phyloP scores from a whole-genome alignment of 768 basidiomycete species.

The Pleurotus giganteus region DNA sequence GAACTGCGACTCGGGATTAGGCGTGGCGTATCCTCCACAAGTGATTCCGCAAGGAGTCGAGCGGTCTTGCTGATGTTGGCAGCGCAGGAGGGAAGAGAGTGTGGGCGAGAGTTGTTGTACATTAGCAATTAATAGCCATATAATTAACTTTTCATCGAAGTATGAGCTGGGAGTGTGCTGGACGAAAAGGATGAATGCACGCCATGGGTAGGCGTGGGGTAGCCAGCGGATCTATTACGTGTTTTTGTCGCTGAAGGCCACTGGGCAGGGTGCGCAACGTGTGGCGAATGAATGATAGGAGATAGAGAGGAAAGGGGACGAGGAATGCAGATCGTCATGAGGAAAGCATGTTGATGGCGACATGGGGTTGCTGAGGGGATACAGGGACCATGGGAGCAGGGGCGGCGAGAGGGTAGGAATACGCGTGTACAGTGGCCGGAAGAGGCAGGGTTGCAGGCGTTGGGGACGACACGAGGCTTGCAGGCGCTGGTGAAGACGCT shows the following conservation, averaged over 20 bases:
- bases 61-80: no score
- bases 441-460: not conserved
- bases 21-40: no score
- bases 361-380: constrained; percentile 1
- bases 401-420: not conserved
- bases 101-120: not conserved
- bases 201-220: not conserved
- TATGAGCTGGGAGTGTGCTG: not conserved
- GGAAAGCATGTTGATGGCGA: not conserved
- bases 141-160: constrained; percentile 8
- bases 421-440: not conserved
- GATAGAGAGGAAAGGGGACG: not conserved
- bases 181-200: not conserved
- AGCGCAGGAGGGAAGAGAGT: not conserved
- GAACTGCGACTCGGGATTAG: no score
- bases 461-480: constrained; percentile 2
- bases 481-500: not conserved
- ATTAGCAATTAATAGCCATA: constrained; percentile 6
- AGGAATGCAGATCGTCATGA: not conserved
- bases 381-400: constrained; percentile 7
- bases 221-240: constrained; percentile 1
- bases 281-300: not conserved
- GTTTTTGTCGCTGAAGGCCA: constrained; percentile 11
- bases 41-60: no score
- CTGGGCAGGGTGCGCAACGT: constrained; percentile 1